Percentiles rank a stretch among this genome's conserved stretches.
phyloP scores from a whole-genome alignment of 1,284 basidiomycete genomes.

The Tilletia setariae region DNA sequence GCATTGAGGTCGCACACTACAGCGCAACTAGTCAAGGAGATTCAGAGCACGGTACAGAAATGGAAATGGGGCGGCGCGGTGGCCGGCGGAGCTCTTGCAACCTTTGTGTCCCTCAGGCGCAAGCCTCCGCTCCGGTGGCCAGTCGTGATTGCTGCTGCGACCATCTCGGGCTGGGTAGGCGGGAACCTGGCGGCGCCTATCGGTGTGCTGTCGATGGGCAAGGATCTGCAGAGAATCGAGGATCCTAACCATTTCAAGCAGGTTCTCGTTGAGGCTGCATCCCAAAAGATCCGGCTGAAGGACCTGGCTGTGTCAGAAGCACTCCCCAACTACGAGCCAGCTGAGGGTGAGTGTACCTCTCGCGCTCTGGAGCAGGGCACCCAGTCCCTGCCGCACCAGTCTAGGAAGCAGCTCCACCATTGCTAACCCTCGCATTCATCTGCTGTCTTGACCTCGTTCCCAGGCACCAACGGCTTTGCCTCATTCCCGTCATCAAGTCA shows the following conservation, averaged over 20 bases:
- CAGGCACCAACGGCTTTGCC: too few species aligned
- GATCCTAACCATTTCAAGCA: conserved; percentile 8
- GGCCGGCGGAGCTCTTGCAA: not conserved
- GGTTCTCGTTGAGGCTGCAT: not conserved
- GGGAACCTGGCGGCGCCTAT: not conserved
- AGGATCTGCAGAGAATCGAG: not conserved
- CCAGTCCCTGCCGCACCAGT: too few species aligned
- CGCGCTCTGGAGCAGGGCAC: too few species aligned
- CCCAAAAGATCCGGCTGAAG: not conserved
- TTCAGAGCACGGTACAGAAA: not conserved
- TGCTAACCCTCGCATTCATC: too few species aligned
- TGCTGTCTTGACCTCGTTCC: too few species aligned
- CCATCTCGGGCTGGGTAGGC: not conserved
- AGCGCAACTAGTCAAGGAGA: not conserved
- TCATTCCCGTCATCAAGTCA: too few species aligned
- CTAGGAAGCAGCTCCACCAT: too few species aligned
- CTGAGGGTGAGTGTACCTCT: too few species aligned
- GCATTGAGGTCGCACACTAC: not conserved
- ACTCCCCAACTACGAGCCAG: too few species aligned
- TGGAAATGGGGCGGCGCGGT: not conserved
- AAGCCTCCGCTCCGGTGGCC: not conserved
- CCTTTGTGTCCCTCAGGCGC: not conserved
- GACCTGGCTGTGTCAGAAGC: too few species aligned
- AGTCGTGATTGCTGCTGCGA: not conserved
- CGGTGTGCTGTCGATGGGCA: not conserved